Evolutionary conservation across 306 rosid species (phyloP), one percentile per base, ranked within the genome.

Genomic region (Prunus dulcis): DNA sequence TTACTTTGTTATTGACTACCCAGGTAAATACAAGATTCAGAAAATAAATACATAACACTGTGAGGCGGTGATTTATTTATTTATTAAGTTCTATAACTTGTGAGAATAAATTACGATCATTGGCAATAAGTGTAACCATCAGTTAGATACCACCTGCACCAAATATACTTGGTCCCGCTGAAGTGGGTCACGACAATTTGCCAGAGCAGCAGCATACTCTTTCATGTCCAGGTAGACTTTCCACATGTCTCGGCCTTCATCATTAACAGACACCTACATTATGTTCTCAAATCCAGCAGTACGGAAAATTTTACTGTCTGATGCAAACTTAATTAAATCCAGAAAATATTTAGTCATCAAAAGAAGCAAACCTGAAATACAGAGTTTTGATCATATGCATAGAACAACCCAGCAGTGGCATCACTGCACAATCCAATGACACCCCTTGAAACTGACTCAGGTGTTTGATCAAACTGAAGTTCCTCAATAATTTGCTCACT

Each of bases 201-300:
- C 93, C 73, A 95, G 85, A 80, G 98, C 89, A 75, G 95, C 97
- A 65, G 97, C 90, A 77, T 90, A 92, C 75, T 92, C 98, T 64
- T 88, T 88, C 98, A 95, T 89, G 90, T 95, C 95, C 81, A 95
- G 85, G 84, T 92, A 90, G 75, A 95, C 97, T 87, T 95, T 92
- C 97, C 98, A 95, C 98, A 95, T 95, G 82, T 88, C 98, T 77
- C 80, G 86, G 73, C 98, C 97, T 86, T 95, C 97, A 79, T 95
- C 98, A 76, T 90, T 92, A 80, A 95, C 84, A 75, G 97, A 92
- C 76, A 95, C 97, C 98, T 94, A 66, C 78, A 62, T 83, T 57
- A 60, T 76, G 81, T 76, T 62, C 77, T 80, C 83, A 83, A 46
- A 86, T 74, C 70, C 76, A 74, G 53, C 19, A 81, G 79, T 20